Conservation (phyloP, 2,329 filamentous ascomycete species). For the Clarireedia monteithiana region DNA sequence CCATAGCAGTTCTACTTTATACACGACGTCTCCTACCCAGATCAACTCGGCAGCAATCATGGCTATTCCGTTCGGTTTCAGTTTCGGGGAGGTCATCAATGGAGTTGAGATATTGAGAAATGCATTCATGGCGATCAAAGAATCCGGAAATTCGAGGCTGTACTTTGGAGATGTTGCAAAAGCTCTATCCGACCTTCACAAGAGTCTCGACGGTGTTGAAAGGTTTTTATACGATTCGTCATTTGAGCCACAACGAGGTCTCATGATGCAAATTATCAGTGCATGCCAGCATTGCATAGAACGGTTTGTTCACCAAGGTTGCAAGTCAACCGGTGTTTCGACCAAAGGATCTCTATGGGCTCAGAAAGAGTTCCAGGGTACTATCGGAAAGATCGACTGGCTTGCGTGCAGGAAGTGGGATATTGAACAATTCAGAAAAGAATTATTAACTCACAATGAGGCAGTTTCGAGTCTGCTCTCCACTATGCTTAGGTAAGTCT, state of each 20-base stretch:
- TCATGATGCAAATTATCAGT: slow-evolving; percentile 8
- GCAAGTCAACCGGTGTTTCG: slow-evolving; percentile 4
- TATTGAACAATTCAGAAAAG: slow-evolving; percentile 5
- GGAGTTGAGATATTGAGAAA: slow-evolving; percentile 5
- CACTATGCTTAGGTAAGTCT: background rate
- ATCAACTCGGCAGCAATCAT: background rate
- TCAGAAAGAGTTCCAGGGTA: slow-evolving; percentile 1
- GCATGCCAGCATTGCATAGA: slow-evolving; percentile 6
- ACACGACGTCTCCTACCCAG: background rate
- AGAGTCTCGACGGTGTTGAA: slow-evolving; percentile 2
- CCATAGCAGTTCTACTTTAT: background rate
- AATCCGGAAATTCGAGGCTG: slow-evolving; percentile 1
- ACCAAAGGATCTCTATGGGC: slow-evolving; percentile 8
- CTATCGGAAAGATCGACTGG: slow-evolving; percentile 5
- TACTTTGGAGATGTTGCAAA: slow-evolving; percentile 5
- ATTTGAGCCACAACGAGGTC: slow-evolving; percentile 1
- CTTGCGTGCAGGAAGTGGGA: slow-evolving; percentile 7
- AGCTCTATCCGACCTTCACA: slow-evolving; percentile 3
- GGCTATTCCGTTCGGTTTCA: slow-evolving; percentile 8
- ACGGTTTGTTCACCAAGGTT: slow-evolving; percentile 8
- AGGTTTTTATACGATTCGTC: slow-evolving; percentile 5
- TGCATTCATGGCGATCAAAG: slow-evolving; percentile 2
- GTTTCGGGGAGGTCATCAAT: slow-evolving; percentile 6
- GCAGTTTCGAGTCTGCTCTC: slow-evolving; percentile 2
- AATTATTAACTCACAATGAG: slow-evolving; percentile 5